phyloP scores from a whole-genome alignment of 2,329 filamentous ascomycete genomes.

The Aspergillus flavus region DNA sequence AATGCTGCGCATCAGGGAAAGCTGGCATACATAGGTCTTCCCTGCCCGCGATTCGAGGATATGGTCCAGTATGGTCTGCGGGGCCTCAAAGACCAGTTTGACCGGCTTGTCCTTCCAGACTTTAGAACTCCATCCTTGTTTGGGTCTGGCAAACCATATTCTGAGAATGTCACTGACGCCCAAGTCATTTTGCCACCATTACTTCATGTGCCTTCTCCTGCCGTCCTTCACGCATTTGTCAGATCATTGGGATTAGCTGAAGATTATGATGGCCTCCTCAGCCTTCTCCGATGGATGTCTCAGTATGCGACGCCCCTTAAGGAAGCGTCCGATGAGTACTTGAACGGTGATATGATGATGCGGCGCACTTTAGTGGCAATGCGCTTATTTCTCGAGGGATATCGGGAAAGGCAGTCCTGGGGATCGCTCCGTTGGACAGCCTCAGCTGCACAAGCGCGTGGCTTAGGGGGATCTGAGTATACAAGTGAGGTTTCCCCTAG shows the following conservation, averaged over 20 bases:
- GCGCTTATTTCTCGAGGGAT: slow-evolving; percentile 44
- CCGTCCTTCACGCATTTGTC: slow-evolving; percentile 45
- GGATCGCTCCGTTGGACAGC: background rate
- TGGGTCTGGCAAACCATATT: slow-evolving; percentile 21
- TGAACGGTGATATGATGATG: slow-evolving; percentile 42
- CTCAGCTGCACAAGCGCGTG: background rate
- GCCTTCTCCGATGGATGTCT: slow-evolving; percentile 47
- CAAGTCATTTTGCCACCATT: slow-evolving; percentile 32
- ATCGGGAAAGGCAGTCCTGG: slow-evolving; percentile 22
- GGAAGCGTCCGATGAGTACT: slow-evolving; percentile 35
- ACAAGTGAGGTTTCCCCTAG: background rate
- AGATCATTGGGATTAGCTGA: slow-evolving; percentile 43
- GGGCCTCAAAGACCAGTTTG: slow-evolving; percentile 39
- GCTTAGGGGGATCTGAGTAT: background rate
- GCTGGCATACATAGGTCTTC: slow-evolving; percentile 7
- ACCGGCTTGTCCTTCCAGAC: slow-evolving; percentile 36
- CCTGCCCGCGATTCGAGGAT: slow-evolving; percentile 25
- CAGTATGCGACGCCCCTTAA: slow-evolving; percentile 35
- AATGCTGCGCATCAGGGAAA: slow-evolving; percentile 15
- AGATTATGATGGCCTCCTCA: slow-evolving; percentile 44
- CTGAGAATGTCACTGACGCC: slow-evolving; percentile 12
- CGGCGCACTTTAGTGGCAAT: slow-evolving; percentile 44
- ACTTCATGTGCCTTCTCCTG: slow-evolving; percentile 40
- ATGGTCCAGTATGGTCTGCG: slow-evolving; percentile 34
- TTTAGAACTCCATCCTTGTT: slow-evolving; percentile 25